A percentile compares a stretch with the other conserved stretches of the same genome.
These are phyloP conservation scores for Rhodomyrtus psidioides DNA, from an alignment of 441 rosid species.

Conservation along the genomic window DNA sequence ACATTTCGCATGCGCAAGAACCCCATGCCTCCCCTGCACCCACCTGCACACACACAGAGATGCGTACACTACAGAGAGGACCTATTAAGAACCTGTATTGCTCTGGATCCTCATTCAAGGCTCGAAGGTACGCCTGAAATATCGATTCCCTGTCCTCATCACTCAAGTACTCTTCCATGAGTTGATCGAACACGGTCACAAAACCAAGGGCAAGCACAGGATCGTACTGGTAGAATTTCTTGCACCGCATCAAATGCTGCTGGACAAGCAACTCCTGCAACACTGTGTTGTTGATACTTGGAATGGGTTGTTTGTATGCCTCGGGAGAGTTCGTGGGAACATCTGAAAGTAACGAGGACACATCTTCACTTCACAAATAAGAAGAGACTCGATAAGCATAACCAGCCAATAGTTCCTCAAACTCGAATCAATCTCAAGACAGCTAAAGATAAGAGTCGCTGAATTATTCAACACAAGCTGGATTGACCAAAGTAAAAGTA, in stretches of 20 bases:
- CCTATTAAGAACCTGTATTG: conserved; percentile 61
- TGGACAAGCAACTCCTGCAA: conserved; percentile 89
- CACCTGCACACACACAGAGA: not conserved
- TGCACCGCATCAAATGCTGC: conserved; percentile 90
- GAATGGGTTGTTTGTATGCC: conserved; percentile 82
- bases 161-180: conserved; percentile 95
- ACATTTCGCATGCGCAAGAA: not conserved
- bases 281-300: conserved; percentile 82
- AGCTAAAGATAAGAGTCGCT: not conserved
- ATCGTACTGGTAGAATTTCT: conserved; percentile 73
- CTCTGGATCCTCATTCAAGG: conserved; percentile 81
- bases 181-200: conserved; percentile 88
- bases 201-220: conserved; percentile 92
- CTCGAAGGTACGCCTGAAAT: conserved; percentile 68
- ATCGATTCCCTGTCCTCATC: conserved; percentile 82
- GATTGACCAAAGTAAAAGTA: not conserved
- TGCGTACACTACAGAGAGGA: not conserved
- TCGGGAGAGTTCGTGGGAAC: conserved; percentile 69
- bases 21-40: not conserved
- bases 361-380: not conserved
- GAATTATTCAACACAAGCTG: not conserved
- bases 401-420: not conserved
- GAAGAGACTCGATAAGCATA: not conserved
- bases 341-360: conserved; percentile 28
- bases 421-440: not conserved